phyloP scores from a whole-genome alignment of 2,329 filamentous ascomycete genomes.

The Ophiostoma fasciatum region DNA sequence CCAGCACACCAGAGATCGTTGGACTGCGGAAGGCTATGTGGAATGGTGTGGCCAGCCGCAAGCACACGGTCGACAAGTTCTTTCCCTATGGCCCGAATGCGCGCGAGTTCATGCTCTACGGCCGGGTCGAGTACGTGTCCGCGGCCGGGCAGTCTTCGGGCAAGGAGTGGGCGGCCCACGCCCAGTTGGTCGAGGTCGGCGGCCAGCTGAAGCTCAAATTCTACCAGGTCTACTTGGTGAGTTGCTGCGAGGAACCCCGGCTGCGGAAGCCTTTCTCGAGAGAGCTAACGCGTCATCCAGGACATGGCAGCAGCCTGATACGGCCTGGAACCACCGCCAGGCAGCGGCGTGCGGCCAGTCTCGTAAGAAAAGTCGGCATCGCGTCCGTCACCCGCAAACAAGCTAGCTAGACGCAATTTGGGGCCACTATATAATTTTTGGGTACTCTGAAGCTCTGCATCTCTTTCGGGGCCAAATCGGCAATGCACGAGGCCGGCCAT shows the following conservation, averaged over 20 bases:
- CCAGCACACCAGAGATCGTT: conserved; percentile 15
- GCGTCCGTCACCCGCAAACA: too few relatives aligned
- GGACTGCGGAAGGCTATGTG: conserved; percentile 18
- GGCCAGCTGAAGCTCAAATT: conserved; percentile 37
- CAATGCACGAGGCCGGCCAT: too few relatives aligned
- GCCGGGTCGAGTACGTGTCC: conserved; percentile 16
- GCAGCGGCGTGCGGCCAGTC: too few relatives aligned
- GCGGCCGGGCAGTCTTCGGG: conserved; percentile 16
- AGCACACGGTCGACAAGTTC: conserved; percentile 17
- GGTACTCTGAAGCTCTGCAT: too few relatives aligned
- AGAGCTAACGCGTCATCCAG: too few relatives aligned
- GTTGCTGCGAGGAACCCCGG: conserved; percentile 15
- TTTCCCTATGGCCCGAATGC: conserved; percentile 17
- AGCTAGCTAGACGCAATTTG: too few relatives aligned
- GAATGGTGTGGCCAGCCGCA: conserved; percentile 15
- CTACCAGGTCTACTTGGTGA: conserved; percentile 40
- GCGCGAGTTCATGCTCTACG: conserved; percentile 20
- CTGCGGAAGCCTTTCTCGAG: too few relatives aligned
- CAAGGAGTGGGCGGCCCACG: conserved; percentile 40
- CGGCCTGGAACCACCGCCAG: too few relatives aligned
- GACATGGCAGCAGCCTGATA: background rate
- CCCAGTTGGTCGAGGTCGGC: conserved; percentile 31
- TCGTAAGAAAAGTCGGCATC: too few relatives aligned
- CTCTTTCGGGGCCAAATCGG: too few relatives aligned
- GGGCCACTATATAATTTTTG: too few relatives aligned